Conservation (phyloP, 371 early-diverging fungal species). For the Mucor lusitanicus region DNA sequence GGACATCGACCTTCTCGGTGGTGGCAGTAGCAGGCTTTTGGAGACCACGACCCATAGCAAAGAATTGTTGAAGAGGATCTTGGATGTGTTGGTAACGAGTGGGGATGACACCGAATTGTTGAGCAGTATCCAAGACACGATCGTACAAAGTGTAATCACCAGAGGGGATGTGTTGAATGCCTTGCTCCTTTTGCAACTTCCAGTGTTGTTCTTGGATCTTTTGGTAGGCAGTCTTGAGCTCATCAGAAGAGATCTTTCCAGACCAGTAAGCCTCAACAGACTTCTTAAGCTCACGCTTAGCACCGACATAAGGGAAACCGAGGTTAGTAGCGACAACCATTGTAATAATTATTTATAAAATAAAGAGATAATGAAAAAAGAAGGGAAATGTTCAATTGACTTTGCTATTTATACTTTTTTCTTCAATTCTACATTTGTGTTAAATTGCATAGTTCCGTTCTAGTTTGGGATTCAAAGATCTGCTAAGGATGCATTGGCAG, state of each 20-base stretch:
- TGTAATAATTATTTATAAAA: slow-evolving; percentile 6
- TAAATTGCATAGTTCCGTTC: not conserved
- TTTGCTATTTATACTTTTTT: not conserved
- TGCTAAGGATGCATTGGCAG: slow-evolving; percentile 11
- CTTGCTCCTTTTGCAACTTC: slow-evolving; percentile 79
- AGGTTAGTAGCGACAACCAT: slow-evolving; percentile 78
- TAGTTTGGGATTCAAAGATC: not conserved
- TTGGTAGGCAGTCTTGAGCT: slow-evolving; percentile 73
- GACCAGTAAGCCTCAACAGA: slow-evolving; percentile 92
- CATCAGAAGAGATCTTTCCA: slow-evolving; percentile 79
- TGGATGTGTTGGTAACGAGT: slow-evolving; percentile 70
- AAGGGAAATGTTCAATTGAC: not conserved
- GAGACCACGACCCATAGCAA: slow-evolving; percentile 96
- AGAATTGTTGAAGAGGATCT: slow-evolving; percentile 81
- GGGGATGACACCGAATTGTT: slow-evolving; percentile 79
- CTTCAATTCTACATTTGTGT: not conserved
- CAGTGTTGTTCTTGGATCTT: slow-evolving; percentile 88
- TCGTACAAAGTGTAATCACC: slow-evolving; percentile 97
- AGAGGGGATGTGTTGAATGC: slow-evolving; percentile 85
- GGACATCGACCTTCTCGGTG: slow-evolving; percentile 79
- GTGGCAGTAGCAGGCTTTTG: slow-evolving; percentile 70
- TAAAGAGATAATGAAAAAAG: not conserved
- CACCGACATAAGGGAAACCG: slow-evolving; percentile 82
- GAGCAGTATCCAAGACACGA: slow-evolving; percentile 89
- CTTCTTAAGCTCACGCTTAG: slow-evolving; percentile 89